Evolutionary conservation across 345 rosid genomes (phyloP), one percentile per base, ranked within the genome.

Genomic region (Bruguiera parviflora): DNA sequence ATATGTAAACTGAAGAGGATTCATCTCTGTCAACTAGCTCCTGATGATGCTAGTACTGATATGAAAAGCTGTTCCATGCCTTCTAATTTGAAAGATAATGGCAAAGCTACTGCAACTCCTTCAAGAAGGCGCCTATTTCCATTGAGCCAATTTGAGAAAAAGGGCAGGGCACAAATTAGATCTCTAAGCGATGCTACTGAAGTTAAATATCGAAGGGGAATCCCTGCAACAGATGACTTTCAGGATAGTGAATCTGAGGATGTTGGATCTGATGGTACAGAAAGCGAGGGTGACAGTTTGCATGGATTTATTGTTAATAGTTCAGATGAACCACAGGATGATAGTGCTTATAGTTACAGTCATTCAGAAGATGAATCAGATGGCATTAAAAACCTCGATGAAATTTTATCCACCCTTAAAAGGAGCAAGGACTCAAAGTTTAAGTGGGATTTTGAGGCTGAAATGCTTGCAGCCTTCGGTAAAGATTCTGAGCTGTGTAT

Each of bases 391-490:
- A 63, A 75, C 64, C 79, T 75, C 28, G 64, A 56, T 57, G 77
- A 76, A 24, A 74, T 87, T 71, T 66, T 86, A 10, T 79, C 90
- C 57, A 67, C 53, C 46, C 29, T 88, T 58, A 71, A 73, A 68
- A 86, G 93, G 75, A 87, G 71, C 64, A 88, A 86, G 79, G 82
- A 73, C 52, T 55, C 20, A 3, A 75, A 73, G 31, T 63, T 28
- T 15, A 80, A 75, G 71, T 87, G 93, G 96, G 77, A 83, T 57
- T 79, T 68, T 24, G 87, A 87, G 74, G 90, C 78, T 27, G 90
- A 90, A 32, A 84, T 92, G 92, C 88, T 85, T 9, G 80, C 96
- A 15, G 88, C 76, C 66, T 88, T 92, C 21, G 90, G 84, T 28
- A 90, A 90, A 79, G 87, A 85, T 60, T 77, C 64, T 1, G 83